Evolutionary conservation across 1,284 basidiomycete species (phyloP), one percentile per base, ranked within the genome.

Genomic region (Cutaneotrichosporon daszewskae): DNA sequence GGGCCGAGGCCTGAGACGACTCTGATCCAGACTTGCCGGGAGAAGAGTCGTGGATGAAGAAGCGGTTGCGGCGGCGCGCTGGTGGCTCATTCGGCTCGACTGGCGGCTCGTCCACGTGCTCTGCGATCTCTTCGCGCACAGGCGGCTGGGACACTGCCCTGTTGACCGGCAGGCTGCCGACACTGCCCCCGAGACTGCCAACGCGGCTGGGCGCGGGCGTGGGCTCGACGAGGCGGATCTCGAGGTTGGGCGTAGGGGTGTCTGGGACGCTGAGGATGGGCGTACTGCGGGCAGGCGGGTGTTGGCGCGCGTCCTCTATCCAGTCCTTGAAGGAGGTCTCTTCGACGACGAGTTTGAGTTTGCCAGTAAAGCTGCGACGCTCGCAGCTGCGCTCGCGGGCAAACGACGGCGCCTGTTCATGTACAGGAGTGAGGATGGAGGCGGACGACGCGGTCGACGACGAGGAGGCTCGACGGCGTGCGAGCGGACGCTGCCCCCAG

Each of bases 221-320:
- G 12, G 66, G 66, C 45, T 69, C 66, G 16, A 69, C 60, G n/a
- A 69, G 51, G 0, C 64, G 60, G 14, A 67, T 62, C 40, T 67
- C 61, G 22, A 69, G 42, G 34, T 63, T 51, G 13, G 62, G 56
- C 9, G 59, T 46, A 0, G 65, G 65, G 6, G 65, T 66, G 20
- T 63, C 59, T 17, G 47, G 43, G n/a, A n/a, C n/a, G n/a, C n/a
- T n/a, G n/a, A n/a, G n/a, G n/a, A n/a, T n/a, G n/a, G n/a, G n/a
- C n/a, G n/a, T n/a, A n/a, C n/a, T n/a, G n/a, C n/a, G n/a, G 36
- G 17, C 28, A 11, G 36, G 12, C 4, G 27, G n/a, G 27, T 42
- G 33, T 18, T 40, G 31, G 14, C 26, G 40, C n/a, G 66, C 66
- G 37, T 63, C 65, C 32, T 53, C 55, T n/a, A 69, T 60, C 66